Evolutionary conservation across 2,329 filamentous ascomycete species (phyloP).

Genomic region (Alternaria dauci): DNA sequence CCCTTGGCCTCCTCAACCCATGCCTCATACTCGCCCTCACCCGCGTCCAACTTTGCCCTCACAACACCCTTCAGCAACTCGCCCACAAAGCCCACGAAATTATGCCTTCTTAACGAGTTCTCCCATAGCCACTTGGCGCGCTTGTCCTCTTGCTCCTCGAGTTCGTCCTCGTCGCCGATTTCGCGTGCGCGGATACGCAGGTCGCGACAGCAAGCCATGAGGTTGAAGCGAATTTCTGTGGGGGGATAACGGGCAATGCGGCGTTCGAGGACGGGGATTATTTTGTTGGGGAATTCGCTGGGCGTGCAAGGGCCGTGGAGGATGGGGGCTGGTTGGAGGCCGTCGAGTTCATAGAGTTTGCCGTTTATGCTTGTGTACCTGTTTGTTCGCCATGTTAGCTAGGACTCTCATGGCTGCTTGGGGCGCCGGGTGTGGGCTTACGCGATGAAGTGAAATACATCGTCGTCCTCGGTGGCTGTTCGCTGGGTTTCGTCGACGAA

Average conservation of each 20-base stretch:
- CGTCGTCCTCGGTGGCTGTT: constrained; percentile 75
- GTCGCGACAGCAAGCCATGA: constrained; percentile 91
- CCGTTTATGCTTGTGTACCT: constrained; percentile 81
- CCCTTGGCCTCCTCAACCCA: constrained; percentile 76
- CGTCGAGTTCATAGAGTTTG: constrained; percentile 91
- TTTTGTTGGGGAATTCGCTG: constrained; percentile 78
- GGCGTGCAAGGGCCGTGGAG: constrained; percentile 77
- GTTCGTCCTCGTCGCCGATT: constrained; percentile 80
- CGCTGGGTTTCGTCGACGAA: constrained; percentile 91
- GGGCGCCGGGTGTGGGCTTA: constrained; percentile 20
- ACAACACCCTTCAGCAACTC: constrained; percentile 90
- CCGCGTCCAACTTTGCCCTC: constrained; percentile 73
- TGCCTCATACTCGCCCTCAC: constrained; percentile 70
- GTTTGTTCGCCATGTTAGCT: constrained; percentile 12
- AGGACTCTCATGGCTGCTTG: not conserved
- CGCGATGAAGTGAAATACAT: constrained; percentile 97
- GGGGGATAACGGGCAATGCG: constrained; percentile 85
- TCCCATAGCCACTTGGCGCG: constrained; percentile 90
- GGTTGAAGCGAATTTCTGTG: constrained; percentile 92
- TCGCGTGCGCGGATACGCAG: constrained; percentile 78
- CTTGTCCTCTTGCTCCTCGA: constrained; percentile 84
- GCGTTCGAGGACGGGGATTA: constrained; percentile 86
- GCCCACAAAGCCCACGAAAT: constrained; percentile 95
- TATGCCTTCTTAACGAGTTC: constrained; percentile 89
- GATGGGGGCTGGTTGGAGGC: constrained; percentile 91